Percentiles rank a stretch among this genome's conserved stretches.
These are phyloP conservation scores for Pontederia paniculata DNA, from an alignment of 176 grass and related monocot genomes.

Conservation along the genomic window DNA sequence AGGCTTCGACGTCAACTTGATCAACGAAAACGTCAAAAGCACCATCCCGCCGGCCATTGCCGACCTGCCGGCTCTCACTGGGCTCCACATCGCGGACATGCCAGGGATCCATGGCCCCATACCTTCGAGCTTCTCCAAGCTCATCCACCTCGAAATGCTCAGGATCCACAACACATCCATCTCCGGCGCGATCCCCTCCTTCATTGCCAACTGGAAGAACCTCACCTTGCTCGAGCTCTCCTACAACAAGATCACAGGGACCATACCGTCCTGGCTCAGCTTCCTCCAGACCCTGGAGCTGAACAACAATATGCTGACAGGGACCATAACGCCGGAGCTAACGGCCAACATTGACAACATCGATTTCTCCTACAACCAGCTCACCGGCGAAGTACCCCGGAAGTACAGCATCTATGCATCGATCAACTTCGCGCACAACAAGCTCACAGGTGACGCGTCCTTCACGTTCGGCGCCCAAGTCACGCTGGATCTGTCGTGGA, in stretches of 20 bases:
- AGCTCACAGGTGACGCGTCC: slow-evolving; percentile 45
- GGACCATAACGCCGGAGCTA: slow-evolving; percentile 35
- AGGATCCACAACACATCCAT: slow-evolving; percentile 47
- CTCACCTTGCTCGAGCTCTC: too few relatives aligned
- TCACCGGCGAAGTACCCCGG: too few relatives aligned
- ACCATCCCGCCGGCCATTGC: slow-evolving; percentile 39
- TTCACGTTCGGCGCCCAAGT: slow-evolving; percentile 45
- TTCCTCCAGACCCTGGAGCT: slow-evolving; percentile 41
- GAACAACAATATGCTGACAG: too few relatives aligned
- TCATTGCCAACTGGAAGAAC: slow-evolving; percentile 22
- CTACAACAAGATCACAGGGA: too few relatives aligned
- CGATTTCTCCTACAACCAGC: too few relatives aligned
- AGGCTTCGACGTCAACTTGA: too few relatives aligned
- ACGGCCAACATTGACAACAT: slow-evolving; percentile 36
- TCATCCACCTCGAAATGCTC: slow-evolving; percentile 46
- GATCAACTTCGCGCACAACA: too few relatives aligned
- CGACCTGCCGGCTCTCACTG: slow-evolving; percentile 38
- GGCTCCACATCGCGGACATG: slow-evolving; percentile 33
- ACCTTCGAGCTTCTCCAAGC: slow-evolving; percentile 42
- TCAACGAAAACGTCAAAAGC: slow-evolving; percentile 30
- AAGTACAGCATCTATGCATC: too few relatives aligned
- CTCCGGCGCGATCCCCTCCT: slow-evolving; percentile 42
- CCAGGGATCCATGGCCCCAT: too few relatives aligned
- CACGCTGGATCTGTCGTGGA: slow-evolving; percentile 65
- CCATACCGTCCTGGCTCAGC: slow-evolving; percentile 36